These are phyloP conservation scores for Yamadazyma sp. DNA, from an alignment of 1,139 yeast species.

Conservation along the genomic window DNA sequence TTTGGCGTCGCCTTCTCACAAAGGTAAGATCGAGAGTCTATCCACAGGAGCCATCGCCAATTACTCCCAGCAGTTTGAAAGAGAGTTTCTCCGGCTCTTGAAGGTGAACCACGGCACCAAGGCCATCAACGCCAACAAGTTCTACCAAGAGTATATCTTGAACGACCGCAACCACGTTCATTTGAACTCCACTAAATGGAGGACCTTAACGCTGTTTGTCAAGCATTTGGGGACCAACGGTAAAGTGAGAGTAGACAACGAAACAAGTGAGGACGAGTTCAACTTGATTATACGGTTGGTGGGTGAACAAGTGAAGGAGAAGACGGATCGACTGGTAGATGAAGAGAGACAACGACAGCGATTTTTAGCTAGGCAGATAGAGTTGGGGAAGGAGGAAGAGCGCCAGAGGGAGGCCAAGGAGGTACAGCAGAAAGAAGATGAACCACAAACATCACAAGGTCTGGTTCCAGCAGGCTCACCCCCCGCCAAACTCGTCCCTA, in stretches of 20 bases:
- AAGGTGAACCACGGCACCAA: slow-evolving; percentile 79
- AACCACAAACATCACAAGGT: no score
- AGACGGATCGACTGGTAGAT: slow-evolving; percentile 15
- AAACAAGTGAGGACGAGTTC: slow-evolving; percentile 33
- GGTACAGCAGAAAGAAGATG: slow-evolving; percentile 1
- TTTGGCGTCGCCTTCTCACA: slow-evolving; percentile 73
- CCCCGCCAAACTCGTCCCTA: slow-evolving; percentile 9
- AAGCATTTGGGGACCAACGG: slow-evolving; percentile 61
- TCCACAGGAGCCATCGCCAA: slow-evolving; percentile 22
- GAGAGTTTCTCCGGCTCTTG: slow-evolving; percentile 65
- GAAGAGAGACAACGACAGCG: slow-evolving; percentile 25
- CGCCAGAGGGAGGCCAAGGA: neutral
- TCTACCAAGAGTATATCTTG: slow-evolving; percentile 82
- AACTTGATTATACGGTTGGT: slow-evolving; percentile 34
- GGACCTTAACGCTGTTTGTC: slow-evolving; percentile 69
- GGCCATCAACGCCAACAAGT: slow-evolving; percentile 73
- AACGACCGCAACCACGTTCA: slow-evolving; percentile 81
- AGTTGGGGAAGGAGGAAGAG: slow-evolving; percentile 31
- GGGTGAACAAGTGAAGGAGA: slow-evolving; percentile 46
- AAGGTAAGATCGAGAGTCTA: slow-evolving; percentile 42
- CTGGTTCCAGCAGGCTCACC: no score
- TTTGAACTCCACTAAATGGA: slow-evolving; percentile 86
- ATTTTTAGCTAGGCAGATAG: slow-evolving; percentile 54
- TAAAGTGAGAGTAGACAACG: slow-evolving; percentile 50
- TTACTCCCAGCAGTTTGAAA: slow-evolving; percentile 61